A percentile compares a stretch with the other conserved stretches of the same genome.
Conservation (phyloP, 1,284 basidiomycete species). For the Sporisorium reilianum region DNA sequence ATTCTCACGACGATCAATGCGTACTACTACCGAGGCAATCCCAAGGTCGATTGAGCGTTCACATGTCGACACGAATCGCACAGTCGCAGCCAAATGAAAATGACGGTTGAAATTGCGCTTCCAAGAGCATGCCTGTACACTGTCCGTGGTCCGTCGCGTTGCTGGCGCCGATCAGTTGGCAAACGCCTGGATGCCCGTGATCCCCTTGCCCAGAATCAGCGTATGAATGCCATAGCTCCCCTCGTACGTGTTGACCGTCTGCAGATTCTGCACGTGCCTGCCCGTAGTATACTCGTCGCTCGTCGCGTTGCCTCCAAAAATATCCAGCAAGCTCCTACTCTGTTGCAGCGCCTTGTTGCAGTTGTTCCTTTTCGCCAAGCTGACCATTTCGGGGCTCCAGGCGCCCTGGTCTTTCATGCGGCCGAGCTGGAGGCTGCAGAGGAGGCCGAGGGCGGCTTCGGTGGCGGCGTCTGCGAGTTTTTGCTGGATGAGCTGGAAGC, state of each 20-base stretch:
- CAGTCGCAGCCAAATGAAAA: neutral
- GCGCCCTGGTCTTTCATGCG: constrained; percentile 85
- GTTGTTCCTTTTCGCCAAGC: constrained; percentile 94
- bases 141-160: too few relatives aligned
- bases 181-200: constrained; percentile 87
- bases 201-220: constrained; percentile 87
- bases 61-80: neutral
- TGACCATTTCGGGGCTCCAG: constrained; percentile 85
- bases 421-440: constrained; percentile 80
- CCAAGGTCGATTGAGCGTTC: constrained; percentile 23
- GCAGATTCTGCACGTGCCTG: constrained; percentile 60
- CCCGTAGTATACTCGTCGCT: constrained; percentile 59
- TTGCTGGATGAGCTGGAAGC: constrained; percentile 93
- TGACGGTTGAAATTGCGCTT: too few relatives aligned
- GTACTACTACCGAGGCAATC: constrained; percentile 34
- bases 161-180: constrained; percentile 37
- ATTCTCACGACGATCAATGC: constrained; percentile 32
- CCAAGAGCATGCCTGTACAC: too few relatives aligned
- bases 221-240: constrained; percentile 69
- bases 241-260: constrained; percentile 65
- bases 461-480: constrained; percentile 93
- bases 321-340: constrained; percentile 74
- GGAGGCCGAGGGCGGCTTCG: constrained; percentile 84
- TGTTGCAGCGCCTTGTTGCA: constrained; percentile 81
- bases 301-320: constrained; percentile 71